Evolutionary conservation across 129 eudicot genomes (phyloP), one percentile per base, ranked within the genome.

Genomic region (Flaveria robusta): DNA sequence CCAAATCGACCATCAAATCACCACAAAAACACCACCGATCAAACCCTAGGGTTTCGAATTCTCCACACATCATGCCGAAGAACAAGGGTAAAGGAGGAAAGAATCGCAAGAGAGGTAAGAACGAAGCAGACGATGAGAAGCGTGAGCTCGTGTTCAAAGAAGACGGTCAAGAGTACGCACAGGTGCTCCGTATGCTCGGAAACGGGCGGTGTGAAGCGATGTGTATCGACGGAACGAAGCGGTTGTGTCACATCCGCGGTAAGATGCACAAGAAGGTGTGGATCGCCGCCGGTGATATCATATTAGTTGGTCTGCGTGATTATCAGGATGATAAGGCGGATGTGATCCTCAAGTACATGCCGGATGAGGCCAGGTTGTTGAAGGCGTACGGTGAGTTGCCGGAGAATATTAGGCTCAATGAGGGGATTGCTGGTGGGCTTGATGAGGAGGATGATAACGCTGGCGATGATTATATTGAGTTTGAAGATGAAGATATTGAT

Each of bases 21-120:
- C 39, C 63, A 12, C 2, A 59, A 9, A 20, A n/a, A 8, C 15
- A 56, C 11, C 0, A 58, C 69, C 45, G 63, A 39, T 54, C 42
- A 39, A 47, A 37, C 59, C 18, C 84, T 86, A 79, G 84, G 89
- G 86, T 82, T 85, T 79, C 59, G 9, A 16, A 23, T 9, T 59
- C 2, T 34, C 39, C 39, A 34, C 51, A 66, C 77, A 42, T 69
- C 51, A 93, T 93, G 98, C 98, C 98, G 95, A 93, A 93, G 95
- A 93, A 93, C 83, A 93, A 93, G 76, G 98, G 98, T 47, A 93
- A 93, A 83, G 98, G 98, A 93, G 98, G 98, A 1, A 93, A 93
- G 85, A 93, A 93, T 27, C 86, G 98, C 69, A 93, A 93, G 87
- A 76, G 98, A 70, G 98, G 98, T 0, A 93, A 93, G 89, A 93